Evolutionary conservation across 2,329 filamentous ascomycete species (phyloP).

Genomic region (Parastagonospora nodorum): DNA sequence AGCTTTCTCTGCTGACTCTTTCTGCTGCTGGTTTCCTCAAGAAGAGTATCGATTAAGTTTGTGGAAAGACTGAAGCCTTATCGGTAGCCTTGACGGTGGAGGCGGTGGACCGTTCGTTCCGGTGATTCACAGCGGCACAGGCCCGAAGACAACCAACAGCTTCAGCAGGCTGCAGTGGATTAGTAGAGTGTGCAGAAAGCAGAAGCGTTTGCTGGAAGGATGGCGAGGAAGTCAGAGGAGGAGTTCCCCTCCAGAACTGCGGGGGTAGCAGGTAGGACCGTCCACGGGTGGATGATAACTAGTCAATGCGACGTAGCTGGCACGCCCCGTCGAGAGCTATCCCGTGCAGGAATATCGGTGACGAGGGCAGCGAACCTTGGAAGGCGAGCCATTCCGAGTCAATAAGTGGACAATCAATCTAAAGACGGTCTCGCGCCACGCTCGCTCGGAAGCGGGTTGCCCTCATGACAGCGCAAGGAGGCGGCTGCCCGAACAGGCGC

Average conservation of each 20-base stretch:
- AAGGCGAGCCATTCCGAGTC: not conserved
- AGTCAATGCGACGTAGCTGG: slow-evolving; percentile 1
- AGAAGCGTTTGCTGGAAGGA: slow-evolving; percentile 9
- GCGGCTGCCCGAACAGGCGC: not conserved
- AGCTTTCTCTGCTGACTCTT: too few relatives aligned
- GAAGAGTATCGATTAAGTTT: not conserved
- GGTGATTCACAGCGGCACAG: slow-evolving; percentile 23
- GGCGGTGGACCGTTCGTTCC: slow-evolving; percentile 16
- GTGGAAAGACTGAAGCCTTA: slow-evolving; percentile 15
- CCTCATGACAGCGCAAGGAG: slow-evolving; percentile 6
- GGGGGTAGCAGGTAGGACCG: not conserved
- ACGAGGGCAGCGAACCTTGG: not conserved
- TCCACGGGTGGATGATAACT: not conserved
- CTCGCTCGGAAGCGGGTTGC: slow-evolving; percentile 2
- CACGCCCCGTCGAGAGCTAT: not conserved
- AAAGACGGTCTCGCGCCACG: slow-evolving; percentile 3
- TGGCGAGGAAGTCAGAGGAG: not conserved
- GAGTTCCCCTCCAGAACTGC: not conserved
- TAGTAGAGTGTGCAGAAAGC: slow-evolving; percentile 5
- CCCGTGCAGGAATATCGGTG: slow-evolving; percentile 4
- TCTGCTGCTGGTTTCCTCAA: too few relatives aligned
- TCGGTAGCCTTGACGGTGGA: slow-evolving; percentile 17
- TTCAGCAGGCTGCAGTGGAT: slow-evolving; percentile 3
- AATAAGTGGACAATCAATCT: slow-evolving; percentile 4
- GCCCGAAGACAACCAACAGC: slow-evolving; percentile 10